These are phyloP conservation scores for Venturia oleaginea DNA, from an alignment of 2,329 filamentous ascomycete species.

Conservation along the genomic window DNA sequence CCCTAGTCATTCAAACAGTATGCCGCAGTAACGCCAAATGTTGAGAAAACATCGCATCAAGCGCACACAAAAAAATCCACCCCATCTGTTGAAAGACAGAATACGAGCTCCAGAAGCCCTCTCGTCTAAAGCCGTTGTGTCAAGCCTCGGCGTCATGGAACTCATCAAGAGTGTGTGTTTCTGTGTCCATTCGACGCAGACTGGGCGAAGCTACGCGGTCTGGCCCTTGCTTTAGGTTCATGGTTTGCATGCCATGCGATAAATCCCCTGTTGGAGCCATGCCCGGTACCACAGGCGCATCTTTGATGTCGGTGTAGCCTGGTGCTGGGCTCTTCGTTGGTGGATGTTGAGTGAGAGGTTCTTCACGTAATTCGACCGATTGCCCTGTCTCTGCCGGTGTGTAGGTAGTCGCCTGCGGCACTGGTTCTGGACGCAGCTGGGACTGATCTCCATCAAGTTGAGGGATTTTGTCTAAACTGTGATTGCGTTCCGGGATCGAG, in stretches of 20 bases:
- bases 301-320: slow-evolving; percentile 5
- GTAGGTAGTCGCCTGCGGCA: not conserved
- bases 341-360: slow-evolving; percentile 3
- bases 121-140: not conserved
- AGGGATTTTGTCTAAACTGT: not conserved
- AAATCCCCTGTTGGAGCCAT: not conserved
- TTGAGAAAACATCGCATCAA: not conserved
- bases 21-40: not conserved
- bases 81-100: slow-evolving; percentile 1
- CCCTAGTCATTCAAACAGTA: no score
- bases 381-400: not conserved
- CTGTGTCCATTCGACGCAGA: slow-evolving; percentile 31
- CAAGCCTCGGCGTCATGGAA: slow-evolving; percentile 40
- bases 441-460: not conserved
- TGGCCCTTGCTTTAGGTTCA: not conserved
- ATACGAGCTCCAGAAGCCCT: not conserved
- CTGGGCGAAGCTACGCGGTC: slow-evolving; percentile 12
- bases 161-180: slow-evolving; percentile 35
- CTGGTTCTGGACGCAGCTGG: not conserved
- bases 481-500: slow-evolving; percentile 27
- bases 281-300: not conserved
- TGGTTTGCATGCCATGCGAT: not conserved
- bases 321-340: not conserved
- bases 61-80: not conserved
- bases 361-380: slow-evolving; percentile 9